A percentile compares a stretch with the other conserved stretches of the same genome.
phyloP scores from a whole-genome alignment of 106 monocot species.

The Dendrobium nobile region DNA sequence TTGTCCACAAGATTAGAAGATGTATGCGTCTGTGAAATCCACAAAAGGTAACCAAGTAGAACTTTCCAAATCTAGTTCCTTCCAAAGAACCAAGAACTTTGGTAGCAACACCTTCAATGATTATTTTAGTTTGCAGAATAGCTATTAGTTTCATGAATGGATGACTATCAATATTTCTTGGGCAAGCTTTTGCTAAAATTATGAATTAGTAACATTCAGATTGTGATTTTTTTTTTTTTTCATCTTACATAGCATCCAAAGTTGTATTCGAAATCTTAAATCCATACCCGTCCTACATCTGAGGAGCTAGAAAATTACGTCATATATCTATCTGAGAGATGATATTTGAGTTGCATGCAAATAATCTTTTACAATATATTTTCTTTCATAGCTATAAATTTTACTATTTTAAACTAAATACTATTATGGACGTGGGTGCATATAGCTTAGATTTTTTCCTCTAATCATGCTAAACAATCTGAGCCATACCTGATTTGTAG shows the following conservation, averaged over 20 bases:
- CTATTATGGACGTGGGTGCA: background rate
- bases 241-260: background rate
- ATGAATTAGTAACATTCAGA: background rate
- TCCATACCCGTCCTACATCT: background rate
- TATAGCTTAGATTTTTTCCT: background rate
- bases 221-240: background rate
- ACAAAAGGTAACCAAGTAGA: too few species aligned
- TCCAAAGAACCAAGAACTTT: too few species aligned
- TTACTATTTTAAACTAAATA: background rate
- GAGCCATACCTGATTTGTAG: constrained; percentile 24
- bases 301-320: background rate
- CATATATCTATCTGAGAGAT: background rate
- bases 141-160: too few species aligned
- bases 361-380: background rate
- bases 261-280: background rate
- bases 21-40: too few species aligned
- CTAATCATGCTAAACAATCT: background rate
- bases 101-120: background rate
- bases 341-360: background rate
- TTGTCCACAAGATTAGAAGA: too few species aligned
- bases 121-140: too few species aligned
- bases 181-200: background rate
- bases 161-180: too few species aligned
- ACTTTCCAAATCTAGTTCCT: too few species aligned
- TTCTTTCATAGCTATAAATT: background rate